These are phyloP conservation scores for Ascochyta rabiei DNA, from an alignment of 2,329 filamentous ascomycete species.

Conservation along the genomic window DNA sequence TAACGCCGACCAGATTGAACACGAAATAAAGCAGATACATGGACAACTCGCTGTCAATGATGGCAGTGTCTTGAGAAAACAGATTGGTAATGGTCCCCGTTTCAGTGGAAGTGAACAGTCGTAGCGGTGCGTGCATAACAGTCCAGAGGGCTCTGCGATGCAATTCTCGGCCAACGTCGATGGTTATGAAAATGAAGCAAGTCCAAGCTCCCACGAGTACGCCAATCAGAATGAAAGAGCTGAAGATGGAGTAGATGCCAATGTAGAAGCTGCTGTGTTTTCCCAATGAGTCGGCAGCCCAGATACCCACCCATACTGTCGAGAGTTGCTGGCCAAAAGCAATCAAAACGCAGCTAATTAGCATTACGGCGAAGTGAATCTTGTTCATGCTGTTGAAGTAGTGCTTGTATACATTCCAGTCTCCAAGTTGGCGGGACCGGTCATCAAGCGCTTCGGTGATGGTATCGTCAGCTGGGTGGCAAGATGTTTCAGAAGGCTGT, in stretches of 20 bases:
- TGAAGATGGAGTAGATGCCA: neutral
- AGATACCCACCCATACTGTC: constrained; percentile 2
- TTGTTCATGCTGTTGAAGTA: constrained; percentile 3
- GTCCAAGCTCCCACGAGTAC: neutral
- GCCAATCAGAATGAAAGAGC: neutral
- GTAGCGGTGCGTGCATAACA: constrained; percentile 3
- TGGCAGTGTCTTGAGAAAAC: constrained; percentile 20
- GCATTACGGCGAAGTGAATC: neutral
- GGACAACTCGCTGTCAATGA: constrained; percentile 16
- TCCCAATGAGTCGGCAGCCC: neutral
- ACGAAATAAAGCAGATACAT: neutral
- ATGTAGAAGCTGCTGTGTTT: neutral
- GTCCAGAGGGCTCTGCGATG: constrained; percentile 1
- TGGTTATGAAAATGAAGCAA: neutral
- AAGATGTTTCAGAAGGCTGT: neutral
- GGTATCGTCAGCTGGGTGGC: neutral
- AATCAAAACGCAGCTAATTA: neutral
- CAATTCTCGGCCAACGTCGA: neutral
- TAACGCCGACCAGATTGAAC: constrained; percentile 21
- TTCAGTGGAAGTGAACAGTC: constrained; percentile 2
- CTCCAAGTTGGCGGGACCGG: constrained; percentile 4
- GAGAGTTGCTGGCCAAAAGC: neutral
- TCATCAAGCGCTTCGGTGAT: neutral
- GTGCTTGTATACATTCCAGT: constrained; percentile 11
- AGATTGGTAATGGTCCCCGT: constrained; percentile 3